A percentile compares a stretch with the other conserved stretches of the same genome.
These are phyloP conservation scores for Podospora didyma DNA, from an alignment of 495 filamentous ascomycete species.

Conservation along the genomic window DNA sequence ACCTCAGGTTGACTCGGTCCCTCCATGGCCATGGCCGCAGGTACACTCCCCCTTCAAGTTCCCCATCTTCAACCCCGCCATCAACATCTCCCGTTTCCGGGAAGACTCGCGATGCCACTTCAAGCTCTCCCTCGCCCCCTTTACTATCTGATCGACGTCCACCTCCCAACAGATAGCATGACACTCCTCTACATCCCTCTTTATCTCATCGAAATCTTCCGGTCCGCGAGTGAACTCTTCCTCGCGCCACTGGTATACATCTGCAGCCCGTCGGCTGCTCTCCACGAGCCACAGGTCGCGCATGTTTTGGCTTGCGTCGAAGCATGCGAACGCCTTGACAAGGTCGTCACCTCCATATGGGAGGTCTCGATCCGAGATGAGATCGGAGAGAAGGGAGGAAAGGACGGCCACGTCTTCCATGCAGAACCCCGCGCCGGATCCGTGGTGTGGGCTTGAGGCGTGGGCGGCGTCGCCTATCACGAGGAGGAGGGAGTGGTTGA, in stretches of 20 bases:
- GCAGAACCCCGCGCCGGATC: slow-evolving; percentile 63
- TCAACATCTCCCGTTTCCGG: too few species aligned
- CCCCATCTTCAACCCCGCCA: too few species aligned
- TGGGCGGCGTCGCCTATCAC: slow-evolving; percentile 69
- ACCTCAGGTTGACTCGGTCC: too few species aligned
- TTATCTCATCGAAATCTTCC: slow-evolving; percentile 8
- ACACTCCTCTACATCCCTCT: slow-evolving; percentile 4
- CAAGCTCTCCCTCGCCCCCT: slow-evolving; percentile 6
- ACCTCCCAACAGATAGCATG: slow-evolving; percentile 13
- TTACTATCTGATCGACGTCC: slow-evolving; percentile 7
- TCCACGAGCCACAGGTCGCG: slow-evolving; percentile 39
- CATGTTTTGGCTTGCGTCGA: slow-evolving; percentile 55
- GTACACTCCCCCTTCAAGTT: too few species aligned
- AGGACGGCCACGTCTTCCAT: slow-evolving; percentile 66
- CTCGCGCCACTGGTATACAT: slow-evolving; percentile 30
- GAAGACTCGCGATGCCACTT: background rate
- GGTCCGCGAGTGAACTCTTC: background rate
- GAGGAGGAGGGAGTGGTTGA: slow-evolving; percentile 49
- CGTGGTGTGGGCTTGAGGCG: slow-evolving; percentile 66
- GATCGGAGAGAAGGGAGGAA: slow-evolving; percentile 50
- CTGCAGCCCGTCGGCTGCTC: slow-evolving; percentile 38
- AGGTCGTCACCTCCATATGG: slow-evolving; percentile 26
- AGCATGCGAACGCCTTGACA: slow-evolving; percentile 55
- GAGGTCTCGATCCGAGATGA: background rate
- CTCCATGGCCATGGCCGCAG: too few species aligned